Evolutionary conservation across 2,329 filamentous ascomycete species (phyloP), one percentile per base, ranked within the genome.

Genomic region (Capronia coronata): DNA sequence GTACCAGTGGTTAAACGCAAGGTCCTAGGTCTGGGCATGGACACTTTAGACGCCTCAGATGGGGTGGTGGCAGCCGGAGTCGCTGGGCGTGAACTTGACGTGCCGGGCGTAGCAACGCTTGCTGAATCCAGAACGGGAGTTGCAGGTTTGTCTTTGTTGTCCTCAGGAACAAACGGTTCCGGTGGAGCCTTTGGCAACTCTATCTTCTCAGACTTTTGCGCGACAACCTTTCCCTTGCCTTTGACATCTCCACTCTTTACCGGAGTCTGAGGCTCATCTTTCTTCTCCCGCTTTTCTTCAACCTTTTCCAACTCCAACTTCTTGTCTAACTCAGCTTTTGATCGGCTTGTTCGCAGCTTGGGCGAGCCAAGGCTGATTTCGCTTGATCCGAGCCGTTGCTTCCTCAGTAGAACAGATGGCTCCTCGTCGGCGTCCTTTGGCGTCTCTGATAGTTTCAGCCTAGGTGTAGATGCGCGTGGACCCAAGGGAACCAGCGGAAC

Each of bases 351-450:
- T 25, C 48, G 46, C 13, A 64, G 57, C 14, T 69, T 65, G 11
- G 69, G 69, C 2, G 70, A 72, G 1, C 68, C 70, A 8, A 71
- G 48, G 3, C 69, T 71, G 10, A 70, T 64, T 14, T 69, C 67
- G 7, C 61, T 64, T 3, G 57, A 62, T 32, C 67, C 48, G 29
- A 22, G 39, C 39, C 46, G 49, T 11, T 27, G 22, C 39, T 52
- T 50, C 14, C 32, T 29, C 30, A 25, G 19, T 13, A 16, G 18
- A 22, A 46, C 11, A 9, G 32, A 38, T 3, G 34, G 16, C 11
- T 42, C 43, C 6, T 51, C 51, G 22, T 49, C 46, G 13, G 32
- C 44, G 27, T 55, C 51, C 25, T 49, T 53, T 10, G 38, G 29
- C 1, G 22, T 27, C 16, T 51, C 48, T 10, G 48, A 23, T 9